Evolutionary conservation across 129 eudicot species (phyloP), one percentile per base, ranked within the genome.

Genomic region (Erigeron canadensis): DNA sequence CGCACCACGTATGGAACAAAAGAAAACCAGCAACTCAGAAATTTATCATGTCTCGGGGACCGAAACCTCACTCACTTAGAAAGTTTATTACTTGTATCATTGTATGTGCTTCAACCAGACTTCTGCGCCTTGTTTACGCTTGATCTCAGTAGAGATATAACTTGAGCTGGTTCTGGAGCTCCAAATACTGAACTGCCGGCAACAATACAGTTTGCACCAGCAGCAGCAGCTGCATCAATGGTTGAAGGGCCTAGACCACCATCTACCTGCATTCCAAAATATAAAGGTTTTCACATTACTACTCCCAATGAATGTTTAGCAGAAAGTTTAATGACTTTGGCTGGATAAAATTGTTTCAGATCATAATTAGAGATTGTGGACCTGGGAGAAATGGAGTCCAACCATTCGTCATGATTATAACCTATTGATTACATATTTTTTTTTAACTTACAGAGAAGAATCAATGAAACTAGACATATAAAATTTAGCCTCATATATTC

Each of bases 201-300:
- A 78, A 95, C 97, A 59, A 95, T 95, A 83, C 93, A 87, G 84
- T 90, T 95, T 69, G 97, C 98, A 50, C 97, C 97, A 8, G 97
- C 98, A 65, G 83, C 63, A 18, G 97, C 93, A 7, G 98, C 98
- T 43, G 67, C 50, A 21, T 90, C 91, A 42, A 95, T 87, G 0
- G 99, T 90, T 34, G 96, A 90, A 69, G 96, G 89, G 65, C 99
- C 99, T 84, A 95, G 84, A 74, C 99, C 99, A 42, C 99, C 99
- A 76, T 94, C 97, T 40, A 94, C 99, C 97, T 90, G 84, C 76
- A 79, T 21, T 38, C 23, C 57, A 57, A 23, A 22, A 56, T 57
- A 71, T 12, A 4, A 34, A 40, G 51, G 8, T 55, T 54, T 38
- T 43, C 17, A 44, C 43, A 44, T 65, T 62, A 18, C 39, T 10